Base-by-base conservation (phyloP, 208 protist genomes). In the Willaertia magna region DNA sequence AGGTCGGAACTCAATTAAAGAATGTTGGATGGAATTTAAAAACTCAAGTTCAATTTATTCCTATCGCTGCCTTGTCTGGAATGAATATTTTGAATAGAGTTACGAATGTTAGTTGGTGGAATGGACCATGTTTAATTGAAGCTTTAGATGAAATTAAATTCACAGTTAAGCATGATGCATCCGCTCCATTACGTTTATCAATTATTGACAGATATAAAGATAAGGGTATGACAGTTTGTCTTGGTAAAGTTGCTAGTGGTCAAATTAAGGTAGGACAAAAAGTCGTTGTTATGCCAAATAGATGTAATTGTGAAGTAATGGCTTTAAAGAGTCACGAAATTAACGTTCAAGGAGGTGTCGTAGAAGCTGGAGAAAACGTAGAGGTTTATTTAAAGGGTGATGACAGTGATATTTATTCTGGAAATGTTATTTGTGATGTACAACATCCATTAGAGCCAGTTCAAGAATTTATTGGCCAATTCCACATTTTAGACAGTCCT, bases 121-220 rank as follows among this genome's bases (percentile, higher is more conserved):
- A 89, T 4, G 97, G 97, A 47, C 93, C 91, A 26, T 94, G 95
- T 59, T 92, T 99, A 82, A 93, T 98, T 89, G 89, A 92, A 49
- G 88, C 94, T 49, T 91, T 99, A 16, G 96, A 98, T 88, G 85
- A 88, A 26, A 86, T 99, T 2, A 85, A 89, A 85, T 30, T 67
- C 55, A 86, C 95, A 40, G 92, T 95, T 85, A 89, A 92, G 44
- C 92, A 93, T 88, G 93, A 92, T 78, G 89, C 92, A 20, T 87
- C 94, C 83, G 93, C 93, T 85, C 90, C 95, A 0, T 86, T 99
- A 30, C 95, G 96, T 87, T 91, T 99, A 49, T 96, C 96, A 55
- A 88, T 99, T 14, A 91, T 94, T 47, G 96, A 97, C n/a, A 93
- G 90, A 81, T 98, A 96, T 92, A 98, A 98, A 89, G 96, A 97